Base-by-base conservation (phyloP, 257 asterid genomes). In the Penstemon barbatus region DNA sequence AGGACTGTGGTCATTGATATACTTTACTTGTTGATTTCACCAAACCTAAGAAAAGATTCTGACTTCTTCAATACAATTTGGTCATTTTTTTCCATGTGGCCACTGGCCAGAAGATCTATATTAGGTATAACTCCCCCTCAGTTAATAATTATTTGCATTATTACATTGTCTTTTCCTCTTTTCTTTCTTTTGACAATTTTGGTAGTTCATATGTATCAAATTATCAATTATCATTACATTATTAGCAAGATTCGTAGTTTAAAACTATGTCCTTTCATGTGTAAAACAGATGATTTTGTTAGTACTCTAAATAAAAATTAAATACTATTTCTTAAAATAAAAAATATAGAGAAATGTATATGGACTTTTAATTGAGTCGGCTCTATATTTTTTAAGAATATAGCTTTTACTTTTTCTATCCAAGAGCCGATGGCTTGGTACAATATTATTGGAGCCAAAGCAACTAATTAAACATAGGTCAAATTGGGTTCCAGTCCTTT, bases 1-100 rank as follows among this genome's bases (percentile, higher is more conserved):
- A 9, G 41, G 50, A 43, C n/a, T 50, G 5, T 52, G 53, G 62
- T 42, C 18, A 43, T 12, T 5, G 36, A 41, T 15, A 57, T 77
- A 64, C 74, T 59, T 53, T 69, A 69, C 79, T 78, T 73, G 76
- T 70, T 53, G 77, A 66, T 40, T 61, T 60, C 69, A 66, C 19
- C 77, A 54, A 69, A 66, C 19, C 77, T 46, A 69, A 56, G 72
- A 78, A 71, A 73, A 73, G 61, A 74, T 78, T 72, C 75, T 72
- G 78, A 72, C 78, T 52, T 63, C n/a, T 46, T 40, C 67, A 73
- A 60, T 64, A 73, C 67, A 69, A 60, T 65, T 73, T 64, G 82
- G 79, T 78, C 66, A 15, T 63, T 71, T 71, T 48, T 57, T 41
- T 42, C 75, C 78, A 77, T 77, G 81, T 77, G 81, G 33, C 33